Evolutionary conservation across 148 eudicot species (phyloP).

Genomic region (Cornus controversa): DNA sequence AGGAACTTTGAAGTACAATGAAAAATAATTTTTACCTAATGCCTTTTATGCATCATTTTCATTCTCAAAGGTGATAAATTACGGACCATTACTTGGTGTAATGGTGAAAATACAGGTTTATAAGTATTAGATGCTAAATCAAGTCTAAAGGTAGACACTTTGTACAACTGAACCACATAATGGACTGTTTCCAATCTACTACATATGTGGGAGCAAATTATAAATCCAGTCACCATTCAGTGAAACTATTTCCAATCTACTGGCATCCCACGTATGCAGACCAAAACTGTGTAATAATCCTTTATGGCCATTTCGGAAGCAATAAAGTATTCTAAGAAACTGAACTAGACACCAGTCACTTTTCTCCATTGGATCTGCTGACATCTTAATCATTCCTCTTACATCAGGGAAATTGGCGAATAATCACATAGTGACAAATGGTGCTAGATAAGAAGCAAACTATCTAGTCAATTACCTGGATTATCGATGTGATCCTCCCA

Average conservation of each 20-base stretch:
- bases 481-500: constrained; percentile 56
- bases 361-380: neutral
- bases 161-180: too few species aligned
- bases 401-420: neutral
- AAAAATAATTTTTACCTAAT: neutral
- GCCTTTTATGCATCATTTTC: neutral
- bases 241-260: too few species aligned
- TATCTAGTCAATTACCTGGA: constrained; percentile 50
- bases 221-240: too few species aligned
- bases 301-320: neutral
- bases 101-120: too few species aligned
- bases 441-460: neutral
- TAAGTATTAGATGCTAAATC: too few species aligned
- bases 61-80: neutral
- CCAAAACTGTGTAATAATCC: too few species aligned
- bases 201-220: too few species aligned
- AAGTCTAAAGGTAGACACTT: too few species aligned
- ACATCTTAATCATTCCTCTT: neutral
- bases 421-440: neutral
- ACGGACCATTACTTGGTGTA: too few species aligned
- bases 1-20: neutral
- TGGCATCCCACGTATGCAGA: too few species aligned
- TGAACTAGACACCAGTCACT: neutral
- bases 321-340: neutral
- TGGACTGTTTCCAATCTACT: too few species aligned